phyloP scores from a whole-genome alignment of 129 eudicot species.

The Dittrichia graveolens region DNA sequence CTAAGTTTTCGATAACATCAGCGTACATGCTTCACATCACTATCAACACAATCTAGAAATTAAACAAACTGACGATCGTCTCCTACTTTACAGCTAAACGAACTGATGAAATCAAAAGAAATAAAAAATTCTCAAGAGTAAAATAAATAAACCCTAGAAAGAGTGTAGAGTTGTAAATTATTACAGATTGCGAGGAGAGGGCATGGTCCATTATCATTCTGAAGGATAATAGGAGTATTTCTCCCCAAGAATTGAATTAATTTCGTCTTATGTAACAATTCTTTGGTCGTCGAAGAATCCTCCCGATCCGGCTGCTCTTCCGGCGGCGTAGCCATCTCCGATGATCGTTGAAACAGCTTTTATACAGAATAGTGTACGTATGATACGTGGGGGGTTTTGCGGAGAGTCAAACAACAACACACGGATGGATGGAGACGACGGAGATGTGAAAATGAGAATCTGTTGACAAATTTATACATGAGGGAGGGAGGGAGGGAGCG shows the following conservation, averaged over 20 bases:
- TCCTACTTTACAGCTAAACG: slow-evolving; percentile 1
- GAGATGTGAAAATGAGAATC: slow-evolving; percentile 27
- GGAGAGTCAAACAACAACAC: slow-evolving; percentile 27
- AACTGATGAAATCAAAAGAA: background rate
- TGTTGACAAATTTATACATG: slow-evolving; percentile 25
- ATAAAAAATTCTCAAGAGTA: background rate
- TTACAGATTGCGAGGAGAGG: slow-evolving; percentile 95
- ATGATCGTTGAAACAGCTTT: slow-evolving; percentile 21
- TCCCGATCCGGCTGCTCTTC: slow-evolving; percentile 42
- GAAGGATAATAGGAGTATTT: slow-evolving; percentile 74
- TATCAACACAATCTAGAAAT: slow-evolving; percentile 3
- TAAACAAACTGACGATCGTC: slow-evolving; percentile 1
- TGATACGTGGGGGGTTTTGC: slow-evolving; percentile 5
- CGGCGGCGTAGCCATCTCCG: slow-evolving; percentile 43
- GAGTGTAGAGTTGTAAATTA: slow-evolving; percentile 8
- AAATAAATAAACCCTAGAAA: slow-evolving; percentile 39
- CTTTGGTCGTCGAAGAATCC: slow-evolving; percentile 37
- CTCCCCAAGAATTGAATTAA: slow-evolving; percentile 69
- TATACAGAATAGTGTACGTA: slow-evolving; percentile 18
- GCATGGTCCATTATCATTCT: slow-evolving; percentile 97
- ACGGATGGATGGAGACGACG: slow-evolving; percentile 20
- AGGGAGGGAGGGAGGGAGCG: too few species aligned
- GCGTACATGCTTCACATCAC: slow-evolving; percentile 18
- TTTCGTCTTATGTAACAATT: slow-evolving; percentile 71
- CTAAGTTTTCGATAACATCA: slow-evolving; percentile 14